phyloP scores from a whole-genome alignment of 257 asterid genomes.

The Leonotis leonurus region DNA sequence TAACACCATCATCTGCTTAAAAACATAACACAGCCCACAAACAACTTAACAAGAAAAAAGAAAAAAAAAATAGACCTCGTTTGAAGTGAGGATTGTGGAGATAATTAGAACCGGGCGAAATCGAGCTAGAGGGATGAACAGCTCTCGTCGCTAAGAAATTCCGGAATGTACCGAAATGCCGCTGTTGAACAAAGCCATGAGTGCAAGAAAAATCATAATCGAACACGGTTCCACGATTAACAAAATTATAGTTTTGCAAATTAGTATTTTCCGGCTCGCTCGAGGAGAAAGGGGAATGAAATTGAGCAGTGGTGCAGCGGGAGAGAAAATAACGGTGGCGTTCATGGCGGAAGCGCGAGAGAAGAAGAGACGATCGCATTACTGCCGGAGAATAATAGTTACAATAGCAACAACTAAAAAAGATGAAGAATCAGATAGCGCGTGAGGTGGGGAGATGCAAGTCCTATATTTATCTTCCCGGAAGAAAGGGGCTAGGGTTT shows the following conservation, averaged over 20 bases:
- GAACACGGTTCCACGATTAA: background rate
- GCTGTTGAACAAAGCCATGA: constrained; percentile 15
- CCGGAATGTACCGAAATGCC: constrained; percentile 21
- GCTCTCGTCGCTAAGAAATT: constrained; percentile 17
- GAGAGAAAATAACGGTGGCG: constrained; percentile 19
- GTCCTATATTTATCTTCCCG: background rate
- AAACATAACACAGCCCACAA: background rate
- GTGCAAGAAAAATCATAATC: constrained; percentile 3
- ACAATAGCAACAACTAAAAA: background rate
- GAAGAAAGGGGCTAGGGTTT: constrained; percentile 9
- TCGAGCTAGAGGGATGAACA: constrained; percentile 19
- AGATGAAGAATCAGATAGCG: constrained; percentile 9
- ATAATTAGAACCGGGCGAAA: constrained; percentile 18
- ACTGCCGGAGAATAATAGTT: background rate
- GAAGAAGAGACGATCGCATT: constrained; percentile 48
- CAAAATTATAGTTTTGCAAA: constrained; percentile 11
- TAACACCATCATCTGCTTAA: constrained; percentile 3
- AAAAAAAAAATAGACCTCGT: constrained; percentile 34
- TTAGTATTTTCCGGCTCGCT: constrained; percentile 23
- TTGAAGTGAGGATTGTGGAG: constrained; percentile 35
- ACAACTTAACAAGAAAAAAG: too few species aligned
- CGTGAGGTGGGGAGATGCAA: constrained; percentile 2
- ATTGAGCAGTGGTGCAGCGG: constrained; percentile 25
- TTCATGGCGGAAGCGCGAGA: constrained; percentile 53
- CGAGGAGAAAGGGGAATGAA: constrained; percentile 19